phyloP scores from a whole-genome alignment of 1,139 yeast genomes.

The Hemisphaericaspora xylanilytica region DNA sequence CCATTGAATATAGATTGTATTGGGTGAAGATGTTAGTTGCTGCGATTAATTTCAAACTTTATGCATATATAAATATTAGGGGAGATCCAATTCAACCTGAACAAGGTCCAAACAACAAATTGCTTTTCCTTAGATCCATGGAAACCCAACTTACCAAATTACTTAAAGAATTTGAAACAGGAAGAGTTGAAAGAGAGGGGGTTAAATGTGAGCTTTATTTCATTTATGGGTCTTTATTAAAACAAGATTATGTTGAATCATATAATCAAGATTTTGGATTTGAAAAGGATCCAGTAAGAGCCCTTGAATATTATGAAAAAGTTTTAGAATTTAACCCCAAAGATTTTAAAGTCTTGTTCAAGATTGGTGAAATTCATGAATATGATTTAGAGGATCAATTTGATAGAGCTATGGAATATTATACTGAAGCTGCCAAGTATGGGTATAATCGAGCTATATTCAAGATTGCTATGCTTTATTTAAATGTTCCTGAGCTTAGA shows the following conservation, averaged over 20 bases:
- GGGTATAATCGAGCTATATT: slow-evolving; percentile 47
- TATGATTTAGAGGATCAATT: slow-evolving; percentile 30
- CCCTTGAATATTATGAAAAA: slow-evolving; percentile 33
- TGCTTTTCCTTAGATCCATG: slow-evolving; percentile 39
- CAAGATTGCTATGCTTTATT: slow-evolving; percentile 40
- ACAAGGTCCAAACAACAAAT: slow-evolving; percentile 32
- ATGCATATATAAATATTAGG: slow-evolving; percentile 43
- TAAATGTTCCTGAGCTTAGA: slow-evolving; percentile 35
- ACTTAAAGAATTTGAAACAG: slow-evolving; percentile 33
- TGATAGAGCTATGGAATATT: slow-evolving; percentile 34
- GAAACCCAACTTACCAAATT: slow-evolving; percentile 40
- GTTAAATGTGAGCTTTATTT: slow-evolving; percentile 31
- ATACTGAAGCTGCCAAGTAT: slow-evolving; percentile 39
- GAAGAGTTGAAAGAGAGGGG: slow-evolving; percentile 23
- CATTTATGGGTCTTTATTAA: slow-evolving; percentile 41
- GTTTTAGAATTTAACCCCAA: slow-evolving; percentile 34
- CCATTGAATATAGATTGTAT: slow-evolving; percentile 40
- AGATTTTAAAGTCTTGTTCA: slow-evolving; percentile 36
- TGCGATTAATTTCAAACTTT: slow-evolving; percentile 42
- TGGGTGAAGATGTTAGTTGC: slow-evolving; percentile 47
- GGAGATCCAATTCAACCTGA: slow-evolving; percentile 40
- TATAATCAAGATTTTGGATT: slow-evolving; percentile 41
- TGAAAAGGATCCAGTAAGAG: slow-evolving; percentile 28
- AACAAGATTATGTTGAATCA: slow-evolving; percentile 30
- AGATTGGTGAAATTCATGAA: slow-evolving; percentile 44